These are phyloP conservation scores for Neonectria magnoliae DNA, from an alignment of 2,329 filamentous ascomycete genomes.

Conservation along the genomic window DNA sequence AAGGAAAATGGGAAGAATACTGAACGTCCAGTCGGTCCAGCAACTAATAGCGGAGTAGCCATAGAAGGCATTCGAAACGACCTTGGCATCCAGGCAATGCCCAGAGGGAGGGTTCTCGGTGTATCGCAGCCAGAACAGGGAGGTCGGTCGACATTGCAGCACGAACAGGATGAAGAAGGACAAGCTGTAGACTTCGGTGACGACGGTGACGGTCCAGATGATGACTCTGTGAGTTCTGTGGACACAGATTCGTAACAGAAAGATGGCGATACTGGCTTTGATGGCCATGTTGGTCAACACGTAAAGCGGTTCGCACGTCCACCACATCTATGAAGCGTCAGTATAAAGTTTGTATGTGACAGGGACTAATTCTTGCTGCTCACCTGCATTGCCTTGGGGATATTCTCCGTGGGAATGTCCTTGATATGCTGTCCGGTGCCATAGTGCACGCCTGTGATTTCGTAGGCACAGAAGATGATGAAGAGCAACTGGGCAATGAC, in stretches of 20 bases:
- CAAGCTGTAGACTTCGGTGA: conserved; percentile 48
- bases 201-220: conserved; percentile 43
- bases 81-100: conserved; percentile 43
- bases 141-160: conserved; percentile 52
- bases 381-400: conserved; percentile 46
- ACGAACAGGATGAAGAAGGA: conserved; percentile 53
- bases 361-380: not conserved
- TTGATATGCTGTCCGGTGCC: conserved; percentile 41
- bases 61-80: conserved; percentile 47
- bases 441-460: conserved; percentile 41
- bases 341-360: not conserved
- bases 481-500: conserved; percentile 42
- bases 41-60: conserved; percentile 52
- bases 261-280: conserved; percentile 53
- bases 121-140: conserved; percentile 51
- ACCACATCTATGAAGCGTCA: conserved; percentile 45
- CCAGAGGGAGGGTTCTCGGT: conserved; percentile 40
- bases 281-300: conserved; percentile 48
- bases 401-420: conserved; percentile 30
- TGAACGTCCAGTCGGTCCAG: conserved; percentile 52
- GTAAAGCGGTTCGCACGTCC: conserved; percentile 55
- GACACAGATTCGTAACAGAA: conserved; percentile 50
- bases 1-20: conserved; percentile 52
- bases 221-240: conserved; percentile 42
- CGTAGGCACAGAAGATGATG: conserved; percentile 42